Evolutionary conservation across 2,329 filamentous ascomycete genomes (phyloP), one percentile per base, ranked within the genome.

Genomic region (Dactylellina haptotyla): DNA sequence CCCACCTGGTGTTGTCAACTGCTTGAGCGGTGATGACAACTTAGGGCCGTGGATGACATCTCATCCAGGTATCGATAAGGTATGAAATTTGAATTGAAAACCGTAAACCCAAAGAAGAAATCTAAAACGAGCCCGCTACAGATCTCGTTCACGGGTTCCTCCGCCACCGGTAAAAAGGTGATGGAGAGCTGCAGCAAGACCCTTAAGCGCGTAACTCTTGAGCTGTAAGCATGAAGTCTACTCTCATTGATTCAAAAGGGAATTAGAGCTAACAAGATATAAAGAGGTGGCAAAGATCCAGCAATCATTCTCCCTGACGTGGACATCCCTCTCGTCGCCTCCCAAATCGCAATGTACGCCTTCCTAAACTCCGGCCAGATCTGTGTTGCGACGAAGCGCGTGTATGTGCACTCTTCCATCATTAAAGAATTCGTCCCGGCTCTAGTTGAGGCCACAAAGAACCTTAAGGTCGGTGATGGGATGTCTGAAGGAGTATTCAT

Each of bases 1-100:
- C 79, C 87, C 87, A 1, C 84, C 86, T 0, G 88, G 88, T 39
- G 86, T 90, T n/a, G 78, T 89, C 1, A 87, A 89, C 77, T 85
- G 82, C 0, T 79, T 90, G 1, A 85, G 85, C 57, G 88, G 87
- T 4, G 86, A 86, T 57, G 87, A 89, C 75, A 81, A 83, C 43
- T 83, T 90, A 4, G 88, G 88, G 2, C 86, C 85, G 0, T 83
- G 83, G 83, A 79, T 89, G 57, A 88, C 86, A 0, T 79, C 78
- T n/a, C 87, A 89, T 76, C 85, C 86, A 0, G 85, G 83, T 18
- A 84, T 89, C 63, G 83, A 84, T 65, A 89, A 88, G 82, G 85
- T 90, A 78, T 14, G n/a, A 46, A 23, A 6, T 25, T 43, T 12
- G 9, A 26, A 2, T 8, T 45, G 2, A 18, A n/a, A 45, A 2